Conservation (phyloP, 169 alveolate species). For the Plasmodium gallinaceum region DNA sequence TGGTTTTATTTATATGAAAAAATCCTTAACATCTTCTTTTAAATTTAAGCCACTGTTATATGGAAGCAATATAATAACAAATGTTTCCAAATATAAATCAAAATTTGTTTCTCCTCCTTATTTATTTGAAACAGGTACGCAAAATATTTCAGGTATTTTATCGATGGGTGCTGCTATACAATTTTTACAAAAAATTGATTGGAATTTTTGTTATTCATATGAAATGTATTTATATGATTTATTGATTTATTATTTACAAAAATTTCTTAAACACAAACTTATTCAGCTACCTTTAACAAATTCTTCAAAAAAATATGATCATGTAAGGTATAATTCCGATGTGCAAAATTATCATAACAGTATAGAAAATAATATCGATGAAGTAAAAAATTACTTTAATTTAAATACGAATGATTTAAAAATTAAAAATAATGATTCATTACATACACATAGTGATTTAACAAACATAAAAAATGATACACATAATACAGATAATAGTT, state of each 20-base stretch:
- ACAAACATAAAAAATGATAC: no score
- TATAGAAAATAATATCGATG: not conserved
- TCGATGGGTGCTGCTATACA: slow-evolving; percentile 51
- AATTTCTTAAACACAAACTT: not conserved
- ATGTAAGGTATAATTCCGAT: not conserved
- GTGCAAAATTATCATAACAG: not conserved
- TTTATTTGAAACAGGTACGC: slow-evolving; percentile 62
- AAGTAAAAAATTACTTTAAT: not conserved
- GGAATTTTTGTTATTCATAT: slow-evolving; percentile 8
- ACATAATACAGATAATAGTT: no score
- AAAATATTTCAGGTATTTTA: slow-evolving; percentile 42
- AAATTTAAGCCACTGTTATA: slow-evolving; percentile 50
- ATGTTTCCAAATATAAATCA: slow-evolving; percentile 48
- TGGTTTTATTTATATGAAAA: slow-evolving; percentile 81
- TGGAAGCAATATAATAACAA: slow-evolving; percentile 70
- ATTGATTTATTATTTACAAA: slow-evolving; percentile 11
- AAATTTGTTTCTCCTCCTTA: slow-evolving; percentile 58
- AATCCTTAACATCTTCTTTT: slow-evolving; percentile 17
- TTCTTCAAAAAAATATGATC: not conserved
- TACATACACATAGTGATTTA: not conserved
- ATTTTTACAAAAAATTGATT: slow-evolving; percentile 21
- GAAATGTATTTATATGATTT: slow-evolving; percentile 70
- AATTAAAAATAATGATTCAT: not conserved
- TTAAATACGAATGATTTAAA: not conserved
- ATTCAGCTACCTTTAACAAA: slow-evolving; percentile 9